Evolutionary conservation across 306 rosid genomes (phyloP).

Genomic region (Citrullus amarus): DNA sequence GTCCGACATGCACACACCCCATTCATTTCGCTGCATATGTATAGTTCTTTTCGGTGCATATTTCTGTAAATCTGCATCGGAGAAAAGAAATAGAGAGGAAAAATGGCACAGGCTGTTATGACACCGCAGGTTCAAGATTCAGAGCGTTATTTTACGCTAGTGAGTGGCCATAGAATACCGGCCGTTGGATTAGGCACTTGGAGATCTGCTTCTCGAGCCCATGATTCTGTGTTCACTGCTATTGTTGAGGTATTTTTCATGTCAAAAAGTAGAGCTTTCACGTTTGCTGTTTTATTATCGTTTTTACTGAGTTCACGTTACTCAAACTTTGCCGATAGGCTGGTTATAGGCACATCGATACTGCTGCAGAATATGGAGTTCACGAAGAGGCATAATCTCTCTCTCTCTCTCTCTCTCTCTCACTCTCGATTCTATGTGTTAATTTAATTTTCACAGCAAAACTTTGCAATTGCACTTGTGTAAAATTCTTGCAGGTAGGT

Average conservation of each 20-base stretch:
- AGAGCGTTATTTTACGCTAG: background rate
- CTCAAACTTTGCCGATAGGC: constrained; percentile 11
- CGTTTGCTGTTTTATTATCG: background rate
- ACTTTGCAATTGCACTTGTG: background rate
- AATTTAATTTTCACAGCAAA: background rate
- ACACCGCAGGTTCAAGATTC: background rate
- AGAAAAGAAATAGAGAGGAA: background rate
- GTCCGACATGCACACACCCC: constrained; percentile 29
- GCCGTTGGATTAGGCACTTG: constrained; percentile 5
- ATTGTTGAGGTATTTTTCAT: background rate
- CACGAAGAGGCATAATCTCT: constrained; percentile 28
- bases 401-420: background rate
- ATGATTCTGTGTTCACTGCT: background rate
- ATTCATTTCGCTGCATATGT: background rate
- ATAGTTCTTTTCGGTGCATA: background rate
- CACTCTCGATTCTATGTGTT: too few species aligned
- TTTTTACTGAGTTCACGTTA: background rate
- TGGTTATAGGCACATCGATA: constrained; percentile 49
- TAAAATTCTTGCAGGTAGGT: constrained; percentile 30
- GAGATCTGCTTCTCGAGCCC: background rate
- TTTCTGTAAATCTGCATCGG: background rate
- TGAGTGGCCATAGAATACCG: background rate
- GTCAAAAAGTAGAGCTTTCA: background rate
- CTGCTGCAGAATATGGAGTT: constrained; percentile 43
- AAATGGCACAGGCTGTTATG: constrained; percentile 19